Base-by-base conservation (phyloP, 1,139 yeast species). In the Candida gigantensis region DNA sequence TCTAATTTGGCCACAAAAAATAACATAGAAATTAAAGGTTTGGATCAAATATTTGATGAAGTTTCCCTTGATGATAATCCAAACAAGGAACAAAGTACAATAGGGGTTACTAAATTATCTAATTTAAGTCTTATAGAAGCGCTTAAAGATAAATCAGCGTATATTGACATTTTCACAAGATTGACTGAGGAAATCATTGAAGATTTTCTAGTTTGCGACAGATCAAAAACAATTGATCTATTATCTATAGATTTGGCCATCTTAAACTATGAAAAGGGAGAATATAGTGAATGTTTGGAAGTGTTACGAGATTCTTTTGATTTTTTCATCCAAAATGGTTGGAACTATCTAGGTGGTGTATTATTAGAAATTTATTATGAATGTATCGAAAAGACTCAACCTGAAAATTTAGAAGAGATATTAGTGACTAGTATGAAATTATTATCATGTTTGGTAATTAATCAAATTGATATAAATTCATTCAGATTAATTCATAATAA, bases 171-270 rank as follows among this genome's bases (percentile, higher is more conserved):
- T 9, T 65, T 62, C 43, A 65, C 72, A 41, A 43, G 51, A 3
- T 46, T 73, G 4, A 79, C 84, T 0, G 70, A 66, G 27, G 54
- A 35, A 19, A 54, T 77, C 1, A 68, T 77, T 21, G 60, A 62
- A 21, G 74, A 75, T 39, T 78, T 75, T 49, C 66, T 72, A 5
- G 50, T 53, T 10, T 70, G 81, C 24, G 68, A 63, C 11, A 61
- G 84, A 43, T 73, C 79, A 8, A 72, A 90, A 45, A 72, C 89
- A 0, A 79, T 85, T 7, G 92, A 85, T 51, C 69, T 84, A 6
- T 63, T 92, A 18, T 81, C 92, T 3, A 77, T 87, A n/a, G 97
- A 92, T 46, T 68, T 88, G 36, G 96, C 95, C 0, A 55, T 85
- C 11, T 59, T 88, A 15, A 79, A 83, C 33, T 84, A 76, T 52